Evolutionary conservation across 345 rosid species (phyloP), one percentile per base, ranked within the genome.

Genomic region (Erucastrum elatum): DNA sequence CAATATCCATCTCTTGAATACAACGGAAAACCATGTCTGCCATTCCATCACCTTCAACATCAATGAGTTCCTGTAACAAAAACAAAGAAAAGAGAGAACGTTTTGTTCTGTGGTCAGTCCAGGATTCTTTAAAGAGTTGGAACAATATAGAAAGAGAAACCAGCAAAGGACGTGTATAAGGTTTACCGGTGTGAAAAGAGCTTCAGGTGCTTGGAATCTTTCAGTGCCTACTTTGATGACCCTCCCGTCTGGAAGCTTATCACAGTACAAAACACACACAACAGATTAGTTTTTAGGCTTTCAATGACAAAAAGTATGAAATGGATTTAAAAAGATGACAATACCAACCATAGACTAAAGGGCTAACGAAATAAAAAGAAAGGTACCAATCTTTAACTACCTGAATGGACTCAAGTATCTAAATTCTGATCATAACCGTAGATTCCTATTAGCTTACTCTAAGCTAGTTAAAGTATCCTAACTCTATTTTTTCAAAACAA

Each of bases 11-110:
- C 87, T 94, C 98, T 85, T 92, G 97, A 81, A 94, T 92, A 86
- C 98, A 94, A 83, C 90, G 97, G 77, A 94, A 94, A 75, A 92
- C 98, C 98, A 92, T 94, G 80, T 94, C 97, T 79, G 98, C 98
- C 97, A 92, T 90, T 66, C 98, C 98, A 89, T 94, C 98, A 77
- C 97, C 97, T 87, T 94, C 98, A 78, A 92, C 95, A 82, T 94
- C 98, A 75, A 92, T 90, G 75, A 92, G 95, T 76, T 91, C 98
- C 98, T 94, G 56, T 0, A 49, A 49, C 17, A 13, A 46, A 13
- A n/a, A n/a, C n/a, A n/a, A n/a, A 39, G 21, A 8, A 85, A 61
- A 70, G 76, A 60, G 30, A 59, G n/a, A 60, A 27, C 8, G 29
- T 58, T 53, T 39, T n/a, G 35, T 63, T 69, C 3, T 37, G 70